Conservation (phyloP, 768 basidiomycete genomes). For the Terana coerulea region DNA sequence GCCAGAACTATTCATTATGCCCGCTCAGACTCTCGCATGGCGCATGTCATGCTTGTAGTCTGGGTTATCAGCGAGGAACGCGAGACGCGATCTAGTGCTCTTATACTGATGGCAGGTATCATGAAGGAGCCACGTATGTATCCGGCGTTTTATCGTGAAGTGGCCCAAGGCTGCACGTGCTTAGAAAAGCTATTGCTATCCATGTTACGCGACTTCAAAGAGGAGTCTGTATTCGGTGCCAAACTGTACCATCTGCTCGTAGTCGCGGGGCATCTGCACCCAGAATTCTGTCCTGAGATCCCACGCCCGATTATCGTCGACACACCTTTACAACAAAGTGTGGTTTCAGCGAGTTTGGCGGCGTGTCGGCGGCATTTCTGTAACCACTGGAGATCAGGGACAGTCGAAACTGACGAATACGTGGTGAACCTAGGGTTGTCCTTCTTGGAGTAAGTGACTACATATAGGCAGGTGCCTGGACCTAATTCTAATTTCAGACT, state of each 20-base stretch:
- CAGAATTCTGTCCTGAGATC: too few species aligned
- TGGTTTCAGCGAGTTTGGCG: too few species aligned
- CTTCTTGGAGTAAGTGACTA: too few species aligned
- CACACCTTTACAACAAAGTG: too few species aligned
- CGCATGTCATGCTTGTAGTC: neutral
- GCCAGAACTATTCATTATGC: neutral
- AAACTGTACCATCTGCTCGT: neutral
- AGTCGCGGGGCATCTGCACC: too few species aligned
- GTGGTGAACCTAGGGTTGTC: too few species aligned
- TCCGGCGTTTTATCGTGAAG: neutral
- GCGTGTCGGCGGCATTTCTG: too few species aligned
- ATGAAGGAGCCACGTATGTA: neutral
- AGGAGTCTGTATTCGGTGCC: neutral
- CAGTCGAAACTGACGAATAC: too few species aligned
- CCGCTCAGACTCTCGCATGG: neutral
- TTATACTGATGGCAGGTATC: neutral
- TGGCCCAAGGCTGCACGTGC: neutral
- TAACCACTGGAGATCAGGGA: too few species aligned
- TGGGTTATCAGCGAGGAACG: neutral
- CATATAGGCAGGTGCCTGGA: too few species aligned
- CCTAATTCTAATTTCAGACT: too few species aligned
- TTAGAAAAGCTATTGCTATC: neutral
- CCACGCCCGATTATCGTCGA: too few species aligned
- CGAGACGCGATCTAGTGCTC: neutral
- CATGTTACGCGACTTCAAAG: neutral